These are phyloP conservation scores for Thelonectria discophora DNA, from an alignment of 2,329 filamentous ascomycete genomes.

Conservation along the genomic window DNA sequence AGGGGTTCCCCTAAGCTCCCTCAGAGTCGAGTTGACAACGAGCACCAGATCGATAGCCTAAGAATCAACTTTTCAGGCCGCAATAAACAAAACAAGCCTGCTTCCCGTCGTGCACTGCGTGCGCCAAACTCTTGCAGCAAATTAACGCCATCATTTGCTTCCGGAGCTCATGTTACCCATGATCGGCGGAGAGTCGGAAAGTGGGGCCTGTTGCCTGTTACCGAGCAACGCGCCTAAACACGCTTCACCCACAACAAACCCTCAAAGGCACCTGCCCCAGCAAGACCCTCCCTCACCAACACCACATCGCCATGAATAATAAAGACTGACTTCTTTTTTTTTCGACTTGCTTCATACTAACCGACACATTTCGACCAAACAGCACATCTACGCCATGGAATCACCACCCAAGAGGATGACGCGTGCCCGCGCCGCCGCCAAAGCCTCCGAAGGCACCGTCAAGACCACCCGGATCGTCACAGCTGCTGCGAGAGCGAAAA, in stretches of 20 bases:
- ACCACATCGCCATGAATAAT: slow-evolving; percentile 42
- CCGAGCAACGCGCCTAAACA: slow-evolving; percentile 39
- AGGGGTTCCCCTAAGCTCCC: too few species aligned
- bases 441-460: slow-evolving; percentile 48
- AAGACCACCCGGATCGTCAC: slow-evolving; percentile 58
- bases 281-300: slow-evolving; percentile 25
- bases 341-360: slow-evolving; percentile 38
- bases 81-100: neutral
- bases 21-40: neutral
- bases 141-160: slow-evolving; percentile 13
- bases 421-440: slow-evolving; percentile 58
- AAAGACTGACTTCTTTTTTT: slow-evolving; percentile 28
- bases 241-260: slow-evolving; percentile 20
- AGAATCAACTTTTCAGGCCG: too few species aligned
- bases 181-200: slow-evolving; percentile 33
- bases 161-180: slow-evolving; percentile 17
- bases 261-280: slow-evolving; percentile 27
- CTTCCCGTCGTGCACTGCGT: neutral
- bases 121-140: neutral
- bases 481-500: slow-evolving; percentile 59
- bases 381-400: slow-evolving; percentile 54
- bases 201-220: slow-evolving; percentile 31
- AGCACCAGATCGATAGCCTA: too few species aligned
- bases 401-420: slow-evolving; percentile 69
- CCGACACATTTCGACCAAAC: slow-evolving; percentile 23